Percentiles rank a stretch among this genome's conserved stretches.
These are phyloP conservation scores for Alternaria novae-zelandiae DNA, from an alignment of 2,329 filamentous ascomycete genomes.

Conservation along the genomic window DNA sequence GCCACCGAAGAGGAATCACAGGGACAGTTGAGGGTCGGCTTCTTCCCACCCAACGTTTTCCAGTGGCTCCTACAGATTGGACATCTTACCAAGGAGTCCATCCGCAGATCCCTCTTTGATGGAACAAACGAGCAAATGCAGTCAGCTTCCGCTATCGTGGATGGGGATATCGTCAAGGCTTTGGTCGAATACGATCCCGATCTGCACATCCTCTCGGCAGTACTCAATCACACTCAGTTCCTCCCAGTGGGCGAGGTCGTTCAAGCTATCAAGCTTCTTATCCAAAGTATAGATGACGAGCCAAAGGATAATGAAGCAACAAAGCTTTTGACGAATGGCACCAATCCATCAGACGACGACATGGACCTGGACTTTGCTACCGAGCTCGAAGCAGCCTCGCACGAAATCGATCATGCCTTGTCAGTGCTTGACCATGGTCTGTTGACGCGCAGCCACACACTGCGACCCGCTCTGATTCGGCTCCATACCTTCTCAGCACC, in stretches of 20 bases:
- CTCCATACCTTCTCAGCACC: conserved; percentile 69
- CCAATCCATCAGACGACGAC: conserved; percentile 25
- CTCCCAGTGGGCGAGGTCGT: conserved; percentile 71
- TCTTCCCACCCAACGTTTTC: conserved; percentile 60
- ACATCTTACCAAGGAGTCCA: conserved; percentile 52
- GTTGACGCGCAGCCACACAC: conserved; percentile 65
- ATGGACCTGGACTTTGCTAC: conserved; percentile 47
- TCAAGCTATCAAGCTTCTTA: conserved; percentile 68
- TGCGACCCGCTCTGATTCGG: conserved; percentile 73
- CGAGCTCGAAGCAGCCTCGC: conserved; percentile 47
- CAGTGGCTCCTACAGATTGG: conserved; percentile 67
- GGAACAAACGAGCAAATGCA: conserved; percentile 50
- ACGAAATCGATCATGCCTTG: conserved; percentile 72
- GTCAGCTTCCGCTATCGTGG: conserved; percentile 56
- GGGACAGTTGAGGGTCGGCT: conserved; percentile 47
- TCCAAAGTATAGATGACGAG: conserved; percentile 68
- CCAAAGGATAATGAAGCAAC: conserved; percentile 41
- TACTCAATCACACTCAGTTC: conserved; percentile 67
- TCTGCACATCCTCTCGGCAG: conserved; percentile 69
- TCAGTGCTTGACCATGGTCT: conserved; percentile 71
- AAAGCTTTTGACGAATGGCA: conserved; percentile 49
- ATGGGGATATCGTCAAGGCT: conserved; percentile 67
- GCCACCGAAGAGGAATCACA: conserved; percentile 13
- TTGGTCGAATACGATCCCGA: conserved; percentile 71
- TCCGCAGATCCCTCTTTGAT: conserved; percentile 50